phyloP scores from a whole-genome alignment of 306 rosid genomes.

The Trichosanthes cucumerina region DNA sequence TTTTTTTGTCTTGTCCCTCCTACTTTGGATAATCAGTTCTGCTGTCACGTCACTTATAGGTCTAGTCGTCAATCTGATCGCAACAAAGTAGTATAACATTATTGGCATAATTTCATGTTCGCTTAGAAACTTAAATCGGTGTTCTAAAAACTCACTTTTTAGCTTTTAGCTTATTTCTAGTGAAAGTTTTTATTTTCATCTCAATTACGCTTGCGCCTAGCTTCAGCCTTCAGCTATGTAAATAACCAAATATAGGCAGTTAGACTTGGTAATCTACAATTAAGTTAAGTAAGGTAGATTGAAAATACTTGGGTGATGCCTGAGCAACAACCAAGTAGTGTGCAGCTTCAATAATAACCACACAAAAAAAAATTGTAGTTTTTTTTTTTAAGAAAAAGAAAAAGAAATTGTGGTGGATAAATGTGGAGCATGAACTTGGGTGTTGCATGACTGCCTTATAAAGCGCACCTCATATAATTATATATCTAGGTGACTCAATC shows the following conservation, averaged over 20 bases:
- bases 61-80: slow-evolving; percentile 25
- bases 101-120: background rate
- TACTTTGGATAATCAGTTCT: slow-evolving; percentile 43
- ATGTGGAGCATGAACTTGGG: too few relatives aligned
- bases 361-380: too few relatives aligned
- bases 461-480: too few relatives aligned
- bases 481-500: too few relatives aligned
- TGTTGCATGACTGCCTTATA: too few relatives aligned
- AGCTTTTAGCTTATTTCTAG: background rate
- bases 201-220: background rate
- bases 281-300: background rate
- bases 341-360: too few relatives aligned
- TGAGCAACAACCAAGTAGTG: too few relatives aligned
- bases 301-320: too few relatives aligned
- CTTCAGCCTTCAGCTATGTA: background rate
- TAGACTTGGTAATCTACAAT: background rate
- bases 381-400: too few relatives aligned
- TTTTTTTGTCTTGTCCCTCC: slow-evolving; percentile 23
- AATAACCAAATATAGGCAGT: background rate
- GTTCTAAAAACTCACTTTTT: background rate
- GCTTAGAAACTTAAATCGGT: background rate
- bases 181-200: background rate
- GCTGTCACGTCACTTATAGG: slow-evolving; percentile 35
- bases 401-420: too few relatives aligned
- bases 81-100: slow-evolving; percentile 19